Conservation (phyloP, 2,329 filamentous ascomycete genomes). For the Ophiognomonia clavigignenti-juglandacearum region DNA sequence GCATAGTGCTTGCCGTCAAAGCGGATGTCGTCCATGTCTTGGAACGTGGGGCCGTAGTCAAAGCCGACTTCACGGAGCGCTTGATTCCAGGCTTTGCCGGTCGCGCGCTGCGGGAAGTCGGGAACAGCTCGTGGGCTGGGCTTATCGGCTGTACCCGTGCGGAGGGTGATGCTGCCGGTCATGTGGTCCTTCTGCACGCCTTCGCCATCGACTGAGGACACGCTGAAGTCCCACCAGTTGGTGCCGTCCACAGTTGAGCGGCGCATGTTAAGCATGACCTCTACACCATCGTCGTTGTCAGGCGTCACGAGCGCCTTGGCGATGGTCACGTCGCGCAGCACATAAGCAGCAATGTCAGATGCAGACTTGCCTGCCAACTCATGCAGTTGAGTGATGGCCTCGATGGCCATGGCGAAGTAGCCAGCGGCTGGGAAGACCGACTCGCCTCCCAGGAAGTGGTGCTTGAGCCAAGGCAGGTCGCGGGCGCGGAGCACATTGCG, state of each 20-base stretch:
- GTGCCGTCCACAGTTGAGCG: not conserved
- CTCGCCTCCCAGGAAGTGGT: constrained; percentile 20
- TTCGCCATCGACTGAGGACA: constrained; percentile 21
- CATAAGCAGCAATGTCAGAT: no score
- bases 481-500: constrained; percentile 9
- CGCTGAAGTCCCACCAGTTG: constrained; percentile 26
- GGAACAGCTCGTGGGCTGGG: constrained; percentile 12
- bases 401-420: constrained; percentile 18
- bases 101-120: constrained; percentile 21
- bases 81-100: constrained; percentile 26
- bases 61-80: constrained; percentile 31
- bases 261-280: not conserved
- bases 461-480: constrained; percentile 30
- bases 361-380: no score
- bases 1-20: constrained; percentile 23
- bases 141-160: constrained; percentile 7
- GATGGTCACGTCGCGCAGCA: not conserved
- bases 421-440: constrained; percentile 17
- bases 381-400: constrained; percentile 18
- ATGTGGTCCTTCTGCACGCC: constrained; percentile 27
- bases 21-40: constrained; percentile 26
- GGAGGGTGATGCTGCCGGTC: constrained; percentile 22
- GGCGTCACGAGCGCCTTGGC: not conserved
- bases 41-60: constrained; percentile 33
- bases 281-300: not conserved